A percentile compares a stretch with the other conserved stretches of the same genome.
Conservation (phyloP, 805 yeast genomes). For the Wickerhamiella lipophila region DNA sequence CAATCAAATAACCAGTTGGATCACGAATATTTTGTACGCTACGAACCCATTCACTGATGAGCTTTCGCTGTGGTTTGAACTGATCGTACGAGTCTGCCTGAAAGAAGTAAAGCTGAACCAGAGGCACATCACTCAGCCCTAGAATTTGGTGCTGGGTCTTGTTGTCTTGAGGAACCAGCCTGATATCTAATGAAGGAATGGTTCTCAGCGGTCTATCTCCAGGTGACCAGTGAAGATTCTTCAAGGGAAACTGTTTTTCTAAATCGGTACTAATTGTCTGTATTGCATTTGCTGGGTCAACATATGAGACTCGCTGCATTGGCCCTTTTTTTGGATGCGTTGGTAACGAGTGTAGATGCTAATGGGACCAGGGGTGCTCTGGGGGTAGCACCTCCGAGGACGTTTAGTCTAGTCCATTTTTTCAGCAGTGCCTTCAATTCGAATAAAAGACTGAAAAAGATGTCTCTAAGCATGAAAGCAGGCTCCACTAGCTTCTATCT, state of each 20-base stretch:
- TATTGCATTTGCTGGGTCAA: neutral
- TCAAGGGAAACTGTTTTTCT: constrained; percentile 36
- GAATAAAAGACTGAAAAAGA: too few relatives aligned
- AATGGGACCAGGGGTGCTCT: neutral
- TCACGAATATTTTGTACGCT: constrained; percentile 30
- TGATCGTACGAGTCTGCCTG: constrained; percentile 54
- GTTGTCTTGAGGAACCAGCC: constrained; percentile 47
- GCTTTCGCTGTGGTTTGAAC: constrained; percentile 67
- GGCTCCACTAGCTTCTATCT: too few relatives aligned
- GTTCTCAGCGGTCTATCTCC: constrained; percentile 44
- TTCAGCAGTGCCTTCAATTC: too few relatives aligned
- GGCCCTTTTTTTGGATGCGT: neutral
- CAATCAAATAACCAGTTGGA: constrained; percentile 50
- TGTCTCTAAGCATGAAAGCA: too few relatives aligned
- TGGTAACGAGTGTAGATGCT: neutral
- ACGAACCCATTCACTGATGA: constrained; percentile 69
- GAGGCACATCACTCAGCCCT: constrained; percentile 36
- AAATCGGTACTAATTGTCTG: neutral
- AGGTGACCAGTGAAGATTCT: constrained; percentile 59
- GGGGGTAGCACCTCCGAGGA: too few relatives aligned
- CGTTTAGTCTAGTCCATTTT: too few relatives aligned
- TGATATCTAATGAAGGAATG: constrained; percentile 45
- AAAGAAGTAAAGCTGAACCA: constrained; percentile 57
- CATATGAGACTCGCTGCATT: constrained; percentile 9
- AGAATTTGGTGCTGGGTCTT: constrained; percentile 30